Base-by-base conservation (phyloP, 768 basidiomycete genomes). In the Sarcodon sp. region DNA sequence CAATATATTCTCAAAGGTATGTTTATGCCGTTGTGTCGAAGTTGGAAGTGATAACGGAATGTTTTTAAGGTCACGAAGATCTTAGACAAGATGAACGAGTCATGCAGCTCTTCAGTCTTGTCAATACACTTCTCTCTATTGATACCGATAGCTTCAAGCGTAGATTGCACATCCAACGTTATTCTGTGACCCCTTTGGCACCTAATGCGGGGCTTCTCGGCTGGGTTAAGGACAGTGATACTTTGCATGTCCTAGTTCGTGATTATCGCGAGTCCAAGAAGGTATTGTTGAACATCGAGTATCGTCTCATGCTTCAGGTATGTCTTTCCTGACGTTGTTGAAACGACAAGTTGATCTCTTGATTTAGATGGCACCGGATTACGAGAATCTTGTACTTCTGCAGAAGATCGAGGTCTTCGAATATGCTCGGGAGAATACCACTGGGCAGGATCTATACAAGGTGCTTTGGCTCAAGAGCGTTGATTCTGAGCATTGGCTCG, bases 401-500 rank as follows among this genome's bases (percentile, higher is more conserved):
- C 94, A 99, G 62, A 99, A 99, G 69, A 88, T 99, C 36, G 96
- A 99, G 61, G 96, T 99, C 3, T 99, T 99, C 66, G 92, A 98
- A 64, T 97, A 98, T 56, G 93, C 96, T 6, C 72, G 98, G 39
- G 93, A 98, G 64, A 97, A 98, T 58, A 98, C 96, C 1, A 97
- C 92, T 0, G 96, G 96, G 1, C 96, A 98, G 65, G 96, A 99
- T 60, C 70, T 99, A 10, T 99, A 99, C 63, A 74, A 91, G 10
- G 91, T 99, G 8, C 68, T 99, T 11, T 99, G 96, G 96, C 72
- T 99, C 53, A 96, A 93, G 71, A 91, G 88, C 59, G 64, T 73
- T 52, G 93, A 89, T 60, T 99, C 96, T 1, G 96, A 98, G 57
- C 90, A 96, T 55, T 99, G 96, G 96, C 69, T 99, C 31, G 96